Evolutionary conservation across 2,329 filamentous ascomycete species (phyloP).

Genomic region (Fusarium newnesense): DNA sequence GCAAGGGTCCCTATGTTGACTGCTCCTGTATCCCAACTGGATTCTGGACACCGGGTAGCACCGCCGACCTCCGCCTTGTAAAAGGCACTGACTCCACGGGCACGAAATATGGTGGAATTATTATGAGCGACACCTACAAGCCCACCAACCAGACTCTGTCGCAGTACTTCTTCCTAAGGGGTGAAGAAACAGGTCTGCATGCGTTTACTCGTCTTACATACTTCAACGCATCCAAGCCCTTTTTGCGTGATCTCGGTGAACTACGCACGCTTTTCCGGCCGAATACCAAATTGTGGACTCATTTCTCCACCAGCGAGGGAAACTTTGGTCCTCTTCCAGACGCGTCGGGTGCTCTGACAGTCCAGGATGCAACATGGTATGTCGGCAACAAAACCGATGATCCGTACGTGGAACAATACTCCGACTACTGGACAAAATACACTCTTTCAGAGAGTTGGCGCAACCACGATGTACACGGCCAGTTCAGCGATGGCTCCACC

Average conservation of each 20-base stretch:
- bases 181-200: constrained; percentile 69
- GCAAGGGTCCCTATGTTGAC: constrained; percentile 67
- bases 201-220: constrained; percentile 68
- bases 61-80: constrained; percentile 55
- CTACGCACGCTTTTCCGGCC: constrained; percentile 69
- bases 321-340: constrained; percentile 61
- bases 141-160: constrained; percentile 67
- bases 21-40: constrained; percentile 69
- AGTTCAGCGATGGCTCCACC: constrained; percentile 49
- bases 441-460: constrained; percentile 68
- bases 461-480: constrained; percentile 66
- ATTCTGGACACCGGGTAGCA: constrained; percentile 65
- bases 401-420: constrained; percentile 62
- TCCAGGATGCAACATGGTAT: constrained; percentile 72
- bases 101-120: constrained; percentile 64
- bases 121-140: constrained; percentile 67
- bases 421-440: constrained; percentile 73
- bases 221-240: constrained; percentile 63
- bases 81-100: constrained; percentile 57
- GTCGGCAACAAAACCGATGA: constrained; percentile 63
- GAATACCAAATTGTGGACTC: constrained; percentile 67
- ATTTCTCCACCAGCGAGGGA: constrained; percentile 64
- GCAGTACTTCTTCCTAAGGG: constrained; percentile 71
- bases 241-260: constrained; percentile 67
- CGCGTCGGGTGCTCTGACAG: constrained; percentile 53